Percentiles rank a stretch among this genome's conserved stretches.
phyloP scores from a whole-genome alignment of 257 asterid genomes.

The Paulownia fortunei region DNA sequence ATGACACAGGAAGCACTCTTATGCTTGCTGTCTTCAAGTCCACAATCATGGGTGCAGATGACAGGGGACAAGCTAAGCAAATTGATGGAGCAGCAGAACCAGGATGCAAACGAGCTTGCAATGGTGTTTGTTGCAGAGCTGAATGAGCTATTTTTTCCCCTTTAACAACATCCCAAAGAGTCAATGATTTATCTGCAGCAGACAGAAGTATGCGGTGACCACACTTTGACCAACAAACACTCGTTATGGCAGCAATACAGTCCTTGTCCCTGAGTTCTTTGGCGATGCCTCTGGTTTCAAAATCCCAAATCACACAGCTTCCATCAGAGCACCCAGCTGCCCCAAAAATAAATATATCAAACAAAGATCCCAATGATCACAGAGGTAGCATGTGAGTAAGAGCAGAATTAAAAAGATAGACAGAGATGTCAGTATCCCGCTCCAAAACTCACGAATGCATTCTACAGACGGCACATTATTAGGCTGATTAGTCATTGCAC shows the following conservation, averaged over 20 bases:
- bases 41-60: conserved; percentile 83
- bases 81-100: conserved; percentile 66
- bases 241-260: conserved; percentile 72
- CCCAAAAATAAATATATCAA: neutral
- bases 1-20: conserved; percentile 70
- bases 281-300: conserved; percentile 78
- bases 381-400: neutral
- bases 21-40: conserved; percentile 54
- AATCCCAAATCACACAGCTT: conserved; percentile 86
- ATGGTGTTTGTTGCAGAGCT: conserved; percentile 67
- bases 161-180: conserved; percentile 80
- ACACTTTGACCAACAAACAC: conserved; percentile 82
- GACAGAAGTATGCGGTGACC: conserved; percentile 77
- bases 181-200: conserved; percentile 81
- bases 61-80: conserved; percentile 82
- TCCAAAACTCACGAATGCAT: neutral
- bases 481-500: neutral
- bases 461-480: neutral
- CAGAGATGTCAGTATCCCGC: neutral
- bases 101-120: conserved; percentile 82
- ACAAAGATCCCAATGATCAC: neutral
- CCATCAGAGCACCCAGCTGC: conserved; percentile 94
- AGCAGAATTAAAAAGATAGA: neutral
- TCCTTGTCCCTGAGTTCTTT: conserved; percentile 67
- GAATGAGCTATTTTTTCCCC: conserved; percentile 67